Conservation (phyloP, 140 eudicot species). For the Flaveria floridana region DNA sequence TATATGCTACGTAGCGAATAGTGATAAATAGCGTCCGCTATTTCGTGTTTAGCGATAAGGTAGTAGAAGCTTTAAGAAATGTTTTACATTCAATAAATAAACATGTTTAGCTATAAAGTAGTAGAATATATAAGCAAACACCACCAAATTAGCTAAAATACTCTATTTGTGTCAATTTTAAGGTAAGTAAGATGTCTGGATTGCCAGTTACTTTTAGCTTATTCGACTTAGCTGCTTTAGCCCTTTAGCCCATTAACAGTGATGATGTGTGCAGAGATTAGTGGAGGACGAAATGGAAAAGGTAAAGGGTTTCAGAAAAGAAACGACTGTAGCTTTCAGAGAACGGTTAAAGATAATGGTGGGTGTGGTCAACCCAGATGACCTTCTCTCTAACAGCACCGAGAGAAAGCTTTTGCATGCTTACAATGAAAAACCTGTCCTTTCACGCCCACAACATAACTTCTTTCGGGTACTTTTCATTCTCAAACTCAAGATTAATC, state of each 20-base stretch:
- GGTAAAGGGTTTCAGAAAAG: conserved; percentile 67
- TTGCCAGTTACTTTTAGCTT: background rate
- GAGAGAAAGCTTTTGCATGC: conserved; percentile 81
- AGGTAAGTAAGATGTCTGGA: conserved; percentile 43
- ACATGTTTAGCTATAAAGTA: too few relatives aligned
- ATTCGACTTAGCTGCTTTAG: background rate
- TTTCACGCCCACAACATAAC: conserved; percentile 92
- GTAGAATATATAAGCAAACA: too few relatives aligned
- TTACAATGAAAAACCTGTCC: conserved; percentile 91
- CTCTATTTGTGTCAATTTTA: too few relatives aligned
- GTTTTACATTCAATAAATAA: too few relatives aligned
- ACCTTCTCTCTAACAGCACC: conserved; percentile 65
- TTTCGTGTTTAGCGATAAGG: too few relatives aligned
- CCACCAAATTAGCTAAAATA: too few relatives aligned
- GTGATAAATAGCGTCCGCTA: too few relatives aligned
- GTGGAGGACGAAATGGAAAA: conserved; percentile 71
- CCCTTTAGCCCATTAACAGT: background rate
- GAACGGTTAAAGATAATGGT: conserved; percentile 86
- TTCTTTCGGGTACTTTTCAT: conserved; percentile 55
- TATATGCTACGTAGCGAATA: too few relatives aligned
- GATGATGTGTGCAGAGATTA: conserved; percentile 49
- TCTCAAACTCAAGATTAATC: background rate
- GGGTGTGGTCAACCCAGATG: conserved; percentile 89
- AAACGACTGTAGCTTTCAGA: conserved; percentile 64
- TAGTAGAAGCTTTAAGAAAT: too few relatives aligned